Conservation (phyloP, 2,329 filamentous ascomycete genomes). For the Alternaria sp. region DNA sequence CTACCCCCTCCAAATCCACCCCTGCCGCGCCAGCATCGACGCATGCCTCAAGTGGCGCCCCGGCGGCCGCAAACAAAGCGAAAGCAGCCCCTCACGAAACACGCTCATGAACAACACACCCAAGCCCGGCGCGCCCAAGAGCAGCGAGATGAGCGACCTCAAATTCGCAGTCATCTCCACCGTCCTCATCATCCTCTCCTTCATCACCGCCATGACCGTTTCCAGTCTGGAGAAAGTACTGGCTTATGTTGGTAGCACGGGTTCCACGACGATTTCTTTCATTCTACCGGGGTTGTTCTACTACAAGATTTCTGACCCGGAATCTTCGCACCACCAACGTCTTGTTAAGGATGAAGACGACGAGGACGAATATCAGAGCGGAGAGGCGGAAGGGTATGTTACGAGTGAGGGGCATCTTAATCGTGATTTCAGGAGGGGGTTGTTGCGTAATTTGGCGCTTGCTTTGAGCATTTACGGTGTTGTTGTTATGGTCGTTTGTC, state of each 20-base stretch:
- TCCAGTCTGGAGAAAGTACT: conserved; percentile 88
- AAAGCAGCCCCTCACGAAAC: conserved; percentile 50
- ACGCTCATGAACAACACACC: conserved; percentile 52
- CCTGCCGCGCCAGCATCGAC: conserved; percentile 92
- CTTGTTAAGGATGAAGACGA: conserved; percentile 92
- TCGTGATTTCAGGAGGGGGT: conserved; percentile 68
- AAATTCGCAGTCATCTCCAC: conserved; percentile 92
- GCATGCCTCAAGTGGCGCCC: conserved; percentile 94
- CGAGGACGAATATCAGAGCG: conserved; percentile 66
- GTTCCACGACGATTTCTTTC: conserved; percentile 94
- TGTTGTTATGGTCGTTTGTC: conserved; percentile 86
- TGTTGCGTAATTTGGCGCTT: conserved; percentile 74
- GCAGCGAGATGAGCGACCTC: conserved; percentile 75
- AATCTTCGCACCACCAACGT: conserved; percentile 83
- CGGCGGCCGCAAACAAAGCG: conserved; percentile 41
- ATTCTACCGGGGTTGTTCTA: conserved; percentile 96
- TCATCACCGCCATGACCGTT: conserved; percentile 88
- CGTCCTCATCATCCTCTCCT: conserved; percentile 80
- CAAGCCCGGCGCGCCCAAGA: conserved; percentile 19
- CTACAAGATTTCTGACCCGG: conserved; percentile 94
- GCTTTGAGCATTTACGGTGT: conserved; percentile 82
- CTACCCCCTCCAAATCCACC: conserved; percentile 93
- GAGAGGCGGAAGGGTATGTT: conserved; percentile 57
- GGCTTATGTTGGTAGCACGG: conserved; percentile 93
- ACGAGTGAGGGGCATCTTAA: conserved; percentile 56